Conservation (phyloP, 441 rosid genomes). For the Erodium moschatum region DNA sequence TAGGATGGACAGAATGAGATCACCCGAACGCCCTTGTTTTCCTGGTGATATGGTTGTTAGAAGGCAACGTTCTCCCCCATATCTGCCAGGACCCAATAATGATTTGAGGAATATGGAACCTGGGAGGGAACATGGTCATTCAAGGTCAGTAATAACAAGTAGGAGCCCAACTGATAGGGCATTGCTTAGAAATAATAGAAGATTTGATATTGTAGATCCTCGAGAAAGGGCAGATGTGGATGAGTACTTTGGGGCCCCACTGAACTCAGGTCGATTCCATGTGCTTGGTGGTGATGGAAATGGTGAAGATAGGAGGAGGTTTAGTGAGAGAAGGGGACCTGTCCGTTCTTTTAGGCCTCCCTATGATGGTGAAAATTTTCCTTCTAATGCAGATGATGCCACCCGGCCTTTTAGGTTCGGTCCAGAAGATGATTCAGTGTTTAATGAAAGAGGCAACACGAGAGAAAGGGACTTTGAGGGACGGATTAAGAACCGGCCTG, state of each 20-base stretch:
- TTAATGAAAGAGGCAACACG: constrained; percentile 41
- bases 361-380: constrained; percentile 40
- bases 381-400: constrained; percentile 39
- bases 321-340: constrained; percentile 57
- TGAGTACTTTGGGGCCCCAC: constrained; percentile 46
- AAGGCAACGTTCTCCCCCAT: constrained; percentile 62
- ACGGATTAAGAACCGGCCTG: constrained; percentile 43
- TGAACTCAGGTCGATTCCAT: constrained; percentile 52
- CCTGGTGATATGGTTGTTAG: constrained; percentile 45
- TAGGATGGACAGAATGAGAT: constrained; percentile 51
- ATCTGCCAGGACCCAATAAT: constrained; percentile 41
- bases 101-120: constrained; percentile 55
- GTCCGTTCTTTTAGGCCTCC: constrained; percentile 51
- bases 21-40: constrained; percentile 61
- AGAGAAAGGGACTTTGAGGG: constrained; percentile 48
- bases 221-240: constrained; percentile 53
- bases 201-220: constrained; percentile 42
- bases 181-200: constrained; percentile 46
- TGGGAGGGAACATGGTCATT: constrained; percentile 45
- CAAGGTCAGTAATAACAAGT: constrained; percentile 39
- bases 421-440: constrained; percentile 36
- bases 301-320: constrained; percentile 56
- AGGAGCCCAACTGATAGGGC: constrained; percentile 55
- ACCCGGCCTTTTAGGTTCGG: constrained; percentile 46
- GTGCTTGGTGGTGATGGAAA: constrained; percentile 51